Base-by-base conservation (phyloP, 768 basidiomycete genomes). In the Leccinum subgranulosum region DNA sequence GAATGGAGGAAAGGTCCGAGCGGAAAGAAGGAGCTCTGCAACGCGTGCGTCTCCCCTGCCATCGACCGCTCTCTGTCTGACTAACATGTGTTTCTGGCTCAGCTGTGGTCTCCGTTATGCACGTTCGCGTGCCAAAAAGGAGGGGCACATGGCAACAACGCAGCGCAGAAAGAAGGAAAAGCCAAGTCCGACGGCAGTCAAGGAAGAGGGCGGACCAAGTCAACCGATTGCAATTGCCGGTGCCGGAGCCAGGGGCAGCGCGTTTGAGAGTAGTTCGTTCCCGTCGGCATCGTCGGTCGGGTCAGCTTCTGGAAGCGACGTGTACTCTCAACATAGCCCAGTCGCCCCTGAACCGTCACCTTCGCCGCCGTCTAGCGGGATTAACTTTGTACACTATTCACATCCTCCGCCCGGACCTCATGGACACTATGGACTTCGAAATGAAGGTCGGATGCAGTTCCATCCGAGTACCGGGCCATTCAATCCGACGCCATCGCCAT, bases 1-100 rank as follows among this genome's bases (percentile, higher is more conserved):
- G 92, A 94, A 71, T 94, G 92, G 92, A 78, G 92, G 69, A 94
- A 94, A 72, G 92, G 92, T 19, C 90, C 91, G 53, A 91, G 83
- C 65, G 92, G 92, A 27, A 88, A 89, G 73, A 94, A 94, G 74
- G 91, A 94, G 71, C 79, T 94, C 27, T 94, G 92, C 71, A 94
- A 94, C 76, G 92, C 92, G 88, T 93, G 74, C 78, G 89, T 81
- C 69, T 31, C 46, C 21, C 51, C 57, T 59, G 55, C 59, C 55
- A 50, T 7, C 49, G 61, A 58, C 56, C 54, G 55, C 54, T 34
- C 34, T 15, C 14, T 34, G n/a, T n/a, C 55, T 19, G 61, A 74
- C 51, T 41, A n/a, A 66, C 61, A 62, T 64, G 55, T 56, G 62
- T 60, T 39, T 59, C 59, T 67, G 54, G 36, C 62, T 36, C 60